Base-by-base conservation (phyloP, 1,139 yeast species). In the Candida sojae region DNA sequence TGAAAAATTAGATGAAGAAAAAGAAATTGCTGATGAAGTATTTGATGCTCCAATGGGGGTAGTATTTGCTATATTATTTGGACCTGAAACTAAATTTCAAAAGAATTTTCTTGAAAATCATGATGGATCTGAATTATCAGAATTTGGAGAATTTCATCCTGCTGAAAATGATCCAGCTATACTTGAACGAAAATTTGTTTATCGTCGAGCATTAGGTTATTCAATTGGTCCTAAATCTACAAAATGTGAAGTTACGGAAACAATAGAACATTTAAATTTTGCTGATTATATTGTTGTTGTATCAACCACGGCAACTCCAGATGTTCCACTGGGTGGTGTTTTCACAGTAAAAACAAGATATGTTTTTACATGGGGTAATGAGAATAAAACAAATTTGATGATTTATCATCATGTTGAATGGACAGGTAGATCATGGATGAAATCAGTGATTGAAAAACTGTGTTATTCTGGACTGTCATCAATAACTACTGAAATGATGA, bases 151-250 rank as follows among this genome's bases (percentile, higher is more conserved):
- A n/a, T 79, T 80, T 48, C 61, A 59, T 23, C 69, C 71, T 0
- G 55, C 59, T 42, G 68, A 67, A 26, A 66, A 62, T 9, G 68
- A 68, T 34, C 71, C 73, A 3, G 59, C 70, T 5, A 57, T 56
- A 21, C 53, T 66, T 35, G 66, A 62, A 47, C 61, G 86, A 45
- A 50, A 54, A 0, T 80, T 67, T 54, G 67, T 70, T 2, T 82
- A 80, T 55, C 66, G 75, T 39, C 70, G 76, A 51, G 76, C 74
- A 2, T 64, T 82, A 39, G 81, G 80, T 6, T 81, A 75, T 56
- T 69, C 83, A 0, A 72, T 82, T 43, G 86, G 86, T 0, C 86
- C 86, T 7, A 80, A 78, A 50, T 75, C 82, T 3, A 80, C 86
- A 5, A 70, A 67, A 43, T 82, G 83, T 52, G 74, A 71, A 48